Evolutionary conservation across 1,284 basidiomycete genomes (phyloP).

Genomic region (Prillingera fragicola): DNA sequence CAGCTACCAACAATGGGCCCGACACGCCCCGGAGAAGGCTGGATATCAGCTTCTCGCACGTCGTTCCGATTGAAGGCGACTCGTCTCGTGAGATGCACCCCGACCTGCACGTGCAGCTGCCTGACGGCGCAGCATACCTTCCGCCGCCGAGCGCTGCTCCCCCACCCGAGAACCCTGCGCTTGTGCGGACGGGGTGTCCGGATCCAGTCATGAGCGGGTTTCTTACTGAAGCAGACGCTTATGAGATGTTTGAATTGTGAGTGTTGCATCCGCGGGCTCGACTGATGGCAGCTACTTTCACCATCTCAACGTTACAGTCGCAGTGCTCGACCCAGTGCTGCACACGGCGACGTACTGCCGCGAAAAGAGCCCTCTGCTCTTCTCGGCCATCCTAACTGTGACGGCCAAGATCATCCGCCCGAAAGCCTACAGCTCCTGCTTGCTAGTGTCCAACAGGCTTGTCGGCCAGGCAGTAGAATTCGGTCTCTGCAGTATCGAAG

Average conservation of each 20-base stretch:
- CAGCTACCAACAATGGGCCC: neutral
- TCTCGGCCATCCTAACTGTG: slow-evolving; percentile 47
- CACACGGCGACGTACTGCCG: slow-evolving; percentile 44
- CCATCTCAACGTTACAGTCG: slow-evolving; percentile 32
- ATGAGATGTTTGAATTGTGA: slow-evolving; percentile 39
- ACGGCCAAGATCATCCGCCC: slow-evolving; percentile 45
- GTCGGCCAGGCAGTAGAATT: slow-evolving; percentile 46
- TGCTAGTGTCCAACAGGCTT: slow-evolving; percentile 37
- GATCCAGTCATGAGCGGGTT: slow-evolving; percentile 39
- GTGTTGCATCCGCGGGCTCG: slow-evolving; percentile 5
- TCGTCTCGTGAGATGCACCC: slow-evolving; percentile 17
- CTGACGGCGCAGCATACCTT: slow-evolving; percentile 11
- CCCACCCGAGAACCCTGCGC: neutral
- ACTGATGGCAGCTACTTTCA: slow-evolving; percentile 28
- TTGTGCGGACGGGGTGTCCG: slow-evolving; percentile 15
- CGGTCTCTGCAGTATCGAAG: slow-evolving; percentile 42
- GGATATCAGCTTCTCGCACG: slow-evolving; percentile 25
- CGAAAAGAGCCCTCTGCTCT: slow-evolving; percentile 43
- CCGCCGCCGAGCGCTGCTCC: slow-evolving; percentile 5
- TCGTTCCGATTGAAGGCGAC: slow-evolving; percentile 27
- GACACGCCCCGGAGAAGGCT: neutral
- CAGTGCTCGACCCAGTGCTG: slow-evolving; percentile 42
- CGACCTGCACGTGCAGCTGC: neutral
- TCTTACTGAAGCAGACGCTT: slow-evolving; percentile 27
- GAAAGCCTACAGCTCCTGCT: slow-evolving; percentile 39